Evolutionary conservation across 176 grass and related monocot genomes (phyloP).

Genomic region (Tillandsia fasciculata): DNA sequence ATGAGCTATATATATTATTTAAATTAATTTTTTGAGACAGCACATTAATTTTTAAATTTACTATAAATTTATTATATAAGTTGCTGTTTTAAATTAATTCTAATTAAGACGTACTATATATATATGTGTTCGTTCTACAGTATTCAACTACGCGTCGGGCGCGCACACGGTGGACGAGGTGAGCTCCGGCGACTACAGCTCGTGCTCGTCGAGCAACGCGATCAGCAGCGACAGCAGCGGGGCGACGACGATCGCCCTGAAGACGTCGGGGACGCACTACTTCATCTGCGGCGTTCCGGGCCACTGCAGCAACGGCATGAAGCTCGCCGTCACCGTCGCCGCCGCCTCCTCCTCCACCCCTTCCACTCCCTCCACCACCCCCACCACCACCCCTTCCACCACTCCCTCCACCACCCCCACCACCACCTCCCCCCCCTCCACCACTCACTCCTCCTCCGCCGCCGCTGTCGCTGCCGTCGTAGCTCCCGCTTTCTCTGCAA

Average conservation of each 20-base stretch:
- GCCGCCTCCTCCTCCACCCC: constrained; percentile 21
- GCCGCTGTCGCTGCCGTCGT: constrained; percentile 16
- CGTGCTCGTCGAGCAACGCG: constrained; percentile 46
- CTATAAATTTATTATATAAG: no score
- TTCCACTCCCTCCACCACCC: constrained; percentile 16
- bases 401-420: constrained; percentile 13
- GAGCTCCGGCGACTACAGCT: constrained; percentile 53
- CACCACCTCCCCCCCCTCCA: constrained; percentile 13
- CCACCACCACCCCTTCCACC: constrained; percentile 12
- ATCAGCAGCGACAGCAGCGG: constrained; percentile 52
- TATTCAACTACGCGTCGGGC: constrained; percentile 49
- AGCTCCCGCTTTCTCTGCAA: constrained; percentile 20
- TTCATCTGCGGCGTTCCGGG: constrained; percentile 60
- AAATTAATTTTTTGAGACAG: no score
- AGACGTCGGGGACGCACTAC: constrained; percentile 65
- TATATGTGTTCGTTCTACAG: constrained; percentile 33
- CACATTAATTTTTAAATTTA: no score
- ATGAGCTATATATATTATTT: no score
- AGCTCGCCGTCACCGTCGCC: constrained; percentile 46
- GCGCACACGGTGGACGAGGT: constrained; percentile 59
- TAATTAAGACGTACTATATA: no score
- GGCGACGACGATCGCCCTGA: constrained; percentile 44
- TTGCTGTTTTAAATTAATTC: no score
- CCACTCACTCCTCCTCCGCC: constrained; percentile 5
- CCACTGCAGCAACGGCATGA: constrained; percentile 78